Percentiles rank a stretch among this genome's conserved stretches.
These are phyloP conservation scores for Leccinum uliginosum DNA, from an alignment of 768 basidiomycete genomes.

Conservation along the genomic window DNA sequence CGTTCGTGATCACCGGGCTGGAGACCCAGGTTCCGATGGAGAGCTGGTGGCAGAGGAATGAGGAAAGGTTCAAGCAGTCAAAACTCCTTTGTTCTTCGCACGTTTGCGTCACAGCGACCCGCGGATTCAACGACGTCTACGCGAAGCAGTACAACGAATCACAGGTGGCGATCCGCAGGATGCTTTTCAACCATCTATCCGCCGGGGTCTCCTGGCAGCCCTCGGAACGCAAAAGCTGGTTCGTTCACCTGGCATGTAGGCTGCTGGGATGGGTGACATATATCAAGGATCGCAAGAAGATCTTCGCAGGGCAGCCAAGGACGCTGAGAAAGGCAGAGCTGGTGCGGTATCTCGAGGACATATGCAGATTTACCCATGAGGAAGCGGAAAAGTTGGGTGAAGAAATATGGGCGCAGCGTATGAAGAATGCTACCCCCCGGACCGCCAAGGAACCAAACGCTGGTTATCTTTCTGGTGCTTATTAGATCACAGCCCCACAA, in stretches of 20 bases:
- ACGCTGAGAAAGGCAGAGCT: conserved; percentile 14
- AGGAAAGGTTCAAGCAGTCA: conserved; percentile 20
- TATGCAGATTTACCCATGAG: conserved; percentile 8
- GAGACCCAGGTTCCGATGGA: conserved; percentile 30
- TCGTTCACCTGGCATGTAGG: conserved; percentile 17
- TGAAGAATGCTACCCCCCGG: background rate
- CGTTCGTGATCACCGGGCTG: conserved; percentile 29
- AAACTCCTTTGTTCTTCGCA: conserved; percentile 25
- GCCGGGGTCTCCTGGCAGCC: conserved; percentile 16
- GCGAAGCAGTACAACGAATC: conserved; percentile 31
- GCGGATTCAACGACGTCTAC: conserved; percentile 19
- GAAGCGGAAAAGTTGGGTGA: conserved; percentile 17
- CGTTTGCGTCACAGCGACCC: conserved; percentile 37
- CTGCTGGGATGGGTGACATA: conserved; percentile 17
- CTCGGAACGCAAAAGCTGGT: conserved; percentile 19
- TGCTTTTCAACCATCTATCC: conserved; percentile 19
- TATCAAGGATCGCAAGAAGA: conserved; percentile 4
- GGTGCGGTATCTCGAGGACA: conserved; percentile 10
- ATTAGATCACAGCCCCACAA: background rate
- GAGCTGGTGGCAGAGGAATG: conserved; percentile 31
- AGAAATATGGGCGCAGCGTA: conserved; percentile 17
- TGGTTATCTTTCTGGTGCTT: background rate
- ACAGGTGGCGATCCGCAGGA: conserved; percentile 18
- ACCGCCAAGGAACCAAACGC: conserved; percentile 6
- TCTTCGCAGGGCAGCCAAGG: background rate